Evolutionary conservation across 257 asterid genomes (phyloP).

Genomic region (Forsythia viridissima): DNA sequence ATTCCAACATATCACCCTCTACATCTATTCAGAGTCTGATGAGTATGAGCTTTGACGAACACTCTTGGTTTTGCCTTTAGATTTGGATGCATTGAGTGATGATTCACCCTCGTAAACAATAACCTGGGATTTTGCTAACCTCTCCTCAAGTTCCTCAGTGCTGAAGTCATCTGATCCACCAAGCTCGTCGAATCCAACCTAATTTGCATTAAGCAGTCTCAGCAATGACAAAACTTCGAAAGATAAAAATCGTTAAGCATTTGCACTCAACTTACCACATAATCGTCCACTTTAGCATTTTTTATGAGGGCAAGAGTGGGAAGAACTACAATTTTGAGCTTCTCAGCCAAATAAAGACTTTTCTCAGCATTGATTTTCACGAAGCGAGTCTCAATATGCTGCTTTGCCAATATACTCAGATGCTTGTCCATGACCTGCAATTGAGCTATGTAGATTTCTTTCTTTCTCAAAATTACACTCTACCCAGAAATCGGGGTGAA

Average conservation of each 20-base stretch:
- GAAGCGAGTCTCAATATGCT: conserved; percentile 89
- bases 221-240: conserved; percentile 12
- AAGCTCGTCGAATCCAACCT: conserved; percentile 98
- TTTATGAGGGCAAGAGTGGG: conserved; percentile 93
- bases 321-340: conserved; percentile 82
- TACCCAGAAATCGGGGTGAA: background rate
- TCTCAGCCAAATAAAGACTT: conserved; percentile 82
- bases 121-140: conserved; percentile 81
- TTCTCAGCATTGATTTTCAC: conserved; percentile 96
- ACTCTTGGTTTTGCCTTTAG: conserved; percentile 58
- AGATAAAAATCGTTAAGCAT: conserved; percentile 5
- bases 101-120: conserved; percentile 74
- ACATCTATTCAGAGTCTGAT: conserved; percentile 71
- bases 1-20: conserved; percentile 2
- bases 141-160: conserved; percentile 91
- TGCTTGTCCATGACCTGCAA: conserved; percentile 95
- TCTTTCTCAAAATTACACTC: background rate
- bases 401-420: conserved; percentile 78
- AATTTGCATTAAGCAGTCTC: conserved; percentile 16
- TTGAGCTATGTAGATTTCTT: conserved; percentile 11
- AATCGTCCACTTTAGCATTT: conserved; percentile 91
- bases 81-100: conserved; percentile 51
- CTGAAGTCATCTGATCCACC: conserved; percentile 93
- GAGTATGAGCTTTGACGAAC: conserved; percentile 73
- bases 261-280: conserved; percentile 61